Evolutionary conservation across 225 moss, liverwort and hornwort species (phyloP).

Genomic region (Pleurozium schreberi): DNA sequence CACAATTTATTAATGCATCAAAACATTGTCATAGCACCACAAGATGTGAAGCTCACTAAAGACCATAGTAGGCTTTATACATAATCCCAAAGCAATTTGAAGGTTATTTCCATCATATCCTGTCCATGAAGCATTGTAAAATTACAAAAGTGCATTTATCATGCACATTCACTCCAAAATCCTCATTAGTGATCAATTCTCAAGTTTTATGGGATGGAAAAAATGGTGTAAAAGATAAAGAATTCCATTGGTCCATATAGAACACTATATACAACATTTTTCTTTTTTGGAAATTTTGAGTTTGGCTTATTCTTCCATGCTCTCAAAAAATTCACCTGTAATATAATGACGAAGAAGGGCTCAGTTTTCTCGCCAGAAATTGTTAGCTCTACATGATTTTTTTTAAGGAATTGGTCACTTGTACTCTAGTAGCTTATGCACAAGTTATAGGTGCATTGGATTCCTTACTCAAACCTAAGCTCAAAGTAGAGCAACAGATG

Average conservation of each 20-base stretch:
- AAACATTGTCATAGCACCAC: neutral
- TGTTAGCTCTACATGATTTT: neutral
- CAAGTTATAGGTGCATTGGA: too few relatives aligned
- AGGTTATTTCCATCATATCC: neutral
- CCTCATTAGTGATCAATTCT: neutral
- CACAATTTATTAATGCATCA: neutral
- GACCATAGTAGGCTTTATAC: neutral
- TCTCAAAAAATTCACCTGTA: neutral
- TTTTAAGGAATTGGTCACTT: rapidly evolving
- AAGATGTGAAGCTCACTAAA: neutral
- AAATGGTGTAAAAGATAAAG: neutral
- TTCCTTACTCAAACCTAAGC: neutral
- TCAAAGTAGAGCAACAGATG: neutral
- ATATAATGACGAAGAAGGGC: neutral
- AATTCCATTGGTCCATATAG: too few relatives aligned
- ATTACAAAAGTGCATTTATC: too few relatives aligned
- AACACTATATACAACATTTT: neutral
- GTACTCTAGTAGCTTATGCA: neutral
- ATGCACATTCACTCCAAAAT: neutral
- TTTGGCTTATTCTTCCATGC: neutral
- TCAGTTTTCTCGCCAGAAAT: neutral
- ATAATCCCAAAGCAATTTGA: rapidly evolving
- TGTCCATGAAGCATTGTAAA: neutral
- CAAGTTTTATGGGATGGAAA: neutral
- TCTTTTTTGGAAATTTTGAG: rapidly evolving